A percentile compares a stretch with the other conserved stretches of the same genome.
phyloP scores from a whole-genome alignment of 2,329 filamentous ascomycete genomes.

The Botryotinia convoluta region DNA sequence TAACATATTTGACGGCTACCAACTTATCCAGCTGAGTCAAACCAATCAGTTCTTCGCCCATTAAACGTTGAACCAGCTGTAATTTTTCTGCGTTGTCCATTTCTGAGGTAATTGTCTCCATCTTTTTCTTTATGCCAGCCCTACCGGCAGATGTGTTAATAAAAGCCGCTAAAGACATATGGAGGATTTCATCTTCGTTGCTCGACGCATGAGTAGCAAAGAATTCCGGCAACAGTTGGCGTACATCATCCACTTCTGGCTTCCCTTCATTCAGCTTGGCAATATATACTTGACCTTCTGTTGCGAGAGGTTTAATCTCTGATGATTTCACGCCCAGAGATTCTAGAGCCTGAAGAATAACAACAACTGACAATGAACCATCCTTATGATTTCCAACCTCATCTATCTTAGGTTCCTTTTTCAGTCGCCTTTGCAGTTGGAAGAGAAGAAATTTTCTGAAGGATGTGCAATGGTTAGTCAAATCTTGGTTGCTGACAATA shows the following conservation, averaged over 20 bases:
- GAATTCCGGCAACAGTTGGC: conserved; percentile 28
- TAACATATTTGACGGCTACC: conserved; percentile 30
- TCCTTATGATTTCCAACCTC: conserved; percentile 18
- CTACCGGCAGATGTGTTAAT: conserved; percentile 29
- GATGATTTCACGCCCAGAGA: conserved; percentile 23
- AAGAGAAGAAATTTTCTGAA: conserved; percentile 30
- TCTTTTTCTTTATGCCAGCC: conserved; percentile 26
- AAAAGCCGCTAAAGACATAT: conserved; percentile 19
- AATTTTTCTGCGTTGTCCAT: conserved; percentile 31
- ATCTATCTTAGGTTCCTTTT: conserved; percentile 23
- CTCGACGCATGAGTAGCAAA: conserved; percentile 24
- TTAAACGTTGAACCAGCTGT: conserved; percentile 27
- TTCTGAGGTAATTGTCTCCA: conserved; percentile 18
- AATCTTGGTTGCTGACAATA: conserved; percentile 28
- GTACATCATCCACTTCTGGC: conserved; percentile 22
- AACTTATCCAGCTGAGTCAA: conserved; percentile 31
- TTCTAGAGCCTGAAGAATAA: conserved; percentile 32
- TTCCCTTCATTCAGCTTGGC: conserved; percentile 16
- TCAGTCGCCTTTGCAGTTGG: conserved; percentile 26
- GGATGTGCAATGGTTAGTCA: conserved; percentile 20
- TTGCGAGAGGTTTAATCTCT: conserved; percentile 24
- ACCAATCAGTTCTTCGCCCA: conserved; percentile 22
- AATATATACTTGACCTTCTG: conserved; percentile 23
- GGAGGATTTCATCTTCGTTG: conserved; percentile 3
- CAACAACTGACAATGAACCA: conserved; percentile 25